Evolutionary conservation across 441 rosid species (phyloP), one percentile per base, ranked within the genome.

Genomic region (Euphorbia celastroides): DNA sequence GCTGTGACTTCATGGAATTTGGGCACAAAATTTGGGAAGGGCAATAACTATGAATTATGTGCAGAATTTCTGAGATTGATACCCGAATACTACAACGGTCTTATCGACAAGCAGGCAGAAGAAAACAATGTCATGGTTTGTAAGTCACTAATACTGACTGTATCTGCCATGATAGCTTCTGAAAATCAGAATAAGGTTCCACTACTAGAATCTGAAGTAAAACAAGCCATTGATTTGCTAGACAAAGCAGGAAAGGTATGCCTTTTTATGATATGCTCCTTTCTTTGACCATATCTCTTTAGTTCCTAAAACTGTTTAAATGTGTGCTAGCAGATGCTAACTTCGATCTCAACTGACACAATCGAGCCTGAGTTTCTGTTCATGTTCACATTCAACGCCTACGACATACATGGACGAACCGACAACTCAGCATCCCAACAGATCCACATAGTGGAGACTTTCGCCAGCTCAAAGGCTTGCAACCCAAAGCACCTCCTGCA

Each of bases 201-300:
- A 65, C 68, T 91, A 66, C 31, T 61, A 27, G 90, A 86, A 62
- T 59, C 60, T 65, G 89, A 88, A 78, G 80, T 91, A 72, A 91
- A 86, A 76, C 81, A 72, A 57, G 90, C 88, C 48, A 82, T 68
- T 64, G 90, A 85, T 69, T 44, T 85, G 79, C 83, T 93, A 23
- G 93, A 83, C 42, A 91, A 73, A 85, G 96, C 93, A 28, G 88
- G 86, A 58, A 86, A 91, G 96, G 97, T 89, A 77, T 32, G 70
- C 46, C 28, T 28, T 44, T 5, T 19, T 5, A 26, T 41, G 26
- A 60, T 46, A 6, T 0, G 32, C 32, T 26, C n/a, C 44, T 32
- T 46, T 23, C 50, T 48, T 71, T 68, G 32, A 42, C 34, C 3
- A 27, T 44, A 22, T 54, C 34, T 23, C 50, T 34, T 42, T 19